Evolutionary conservation across 1,284 basidiomycete species (phyloP).

Genomic region (Trichosporon sp.): DNA sequence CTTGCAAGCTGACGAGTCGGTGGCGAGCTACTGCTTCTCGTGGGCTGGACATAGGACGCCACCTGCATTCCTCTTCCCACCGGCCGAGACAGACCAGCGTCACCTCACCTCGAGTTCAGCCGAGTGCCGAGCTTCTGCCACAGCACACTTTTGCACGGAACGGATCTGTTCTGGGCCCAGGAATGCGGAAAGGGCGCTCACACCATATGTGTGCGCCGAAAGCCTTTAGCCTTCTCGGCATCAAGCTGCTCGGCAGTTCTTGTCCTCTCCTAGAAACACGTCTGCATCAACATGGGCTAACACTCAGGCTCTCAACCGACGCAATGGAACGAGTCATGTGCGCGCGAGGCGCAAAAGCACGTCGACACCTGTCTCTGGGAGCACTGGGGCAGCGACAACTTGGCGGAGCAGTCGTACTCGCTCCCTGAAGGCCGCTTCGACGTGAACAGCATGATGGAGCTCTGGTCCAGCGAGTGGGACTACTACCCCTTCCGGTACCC

Average conservation of each 20-base stretch:
- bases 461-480: conserved; percentile 33
- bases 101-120: too few species aligned
- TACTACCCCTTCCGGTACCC: conserved; percentile 32
- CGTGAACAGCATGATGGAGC: conserved; percentile 29
- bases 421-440: conserved; percentile 21
- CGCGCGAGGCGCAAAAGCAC: conserved; percentile 26
- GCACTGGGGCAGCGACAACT: conserved; percentile 33
- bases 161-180: not conserved
- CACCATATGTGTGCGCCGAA: not conserved
- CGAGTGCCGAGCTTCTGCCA: too few species aligned
- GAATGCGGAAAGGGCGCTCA: not conserved
- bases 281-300: not conserved
- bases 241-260: not conserved
- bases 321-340: conserved; percentile 29
- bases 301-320: conserved; percentile 22
- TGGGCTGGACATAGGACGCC: too few species aligned
- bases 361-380: conserved; percentile 29
- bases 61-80: not conserved
- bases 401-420: conserved; percentile 23
- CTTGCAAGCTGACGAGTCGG: not conserved
- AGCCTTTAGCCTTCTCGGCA: too few species aligned
- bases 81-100: too few species aligned
- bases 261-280: not conserved
- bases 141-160: too few species aligned
- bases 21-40: not conserved